These are phyloP conservation scores for Solanum chiquidenum DNA, from an alignment of 257 asterid genomes.

Conservation along the genomic window DNA sequence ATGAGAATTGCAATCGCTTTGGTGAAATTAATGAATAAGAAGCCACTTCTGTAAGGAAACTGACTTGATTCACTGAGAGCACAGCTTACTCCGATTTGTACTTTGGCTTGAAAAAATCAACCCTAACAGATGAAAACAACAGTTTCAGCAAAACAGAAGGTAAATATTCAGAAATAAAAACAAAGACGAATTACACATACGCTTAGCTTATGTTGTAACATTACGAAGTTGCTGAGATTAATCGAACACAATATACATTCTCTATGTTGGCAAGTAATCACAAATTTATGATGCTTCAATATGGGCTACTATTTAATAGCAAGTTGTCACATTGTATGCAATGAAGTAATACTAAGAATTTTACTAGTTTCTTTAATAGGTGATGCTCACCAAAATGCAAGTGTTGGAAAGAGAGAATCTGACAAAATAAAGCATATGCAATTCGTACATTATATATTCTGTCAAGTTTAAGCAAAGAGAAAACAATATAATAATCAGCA, in stretches of 20 bases:
- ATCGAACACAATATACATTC: not conserved
- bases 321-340: not conserved
- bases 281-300: not conserved
- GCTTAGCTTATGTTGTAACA: not conserved
- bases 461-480: not conserved
- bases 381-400: not conserved
- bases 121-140: not conserved
- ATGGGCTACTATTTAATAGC: not conserved
- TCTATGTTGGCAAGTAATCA: not conserved
- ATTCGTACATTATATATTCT: no score
- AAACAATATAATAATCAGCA: not conserved
- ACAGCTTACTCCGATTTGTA: not conserved
- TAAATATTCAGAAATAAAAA: not conserved
- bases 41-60: not conserved
- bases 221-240: not conserved
- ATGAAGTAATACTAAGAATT: not conserved
- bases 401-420: not conserved
- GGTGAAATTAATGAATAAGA: not conserved
- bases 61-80: not conserved
- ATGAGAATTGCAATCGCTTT: not conserved
- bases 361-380: not conserved
- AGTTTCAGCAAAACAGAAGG: not conserved
- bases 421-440: not conserved
- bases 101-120: not conserved
- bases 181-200: not conserved